Percentiles rank a stretch among this genome's conserved stretches.
These are phyloP conservation scores for Nowakowskiella sp. DNA, from an alignment of 192 early-diverging fungal genomes.

Conservation along the genomic window DNA sequence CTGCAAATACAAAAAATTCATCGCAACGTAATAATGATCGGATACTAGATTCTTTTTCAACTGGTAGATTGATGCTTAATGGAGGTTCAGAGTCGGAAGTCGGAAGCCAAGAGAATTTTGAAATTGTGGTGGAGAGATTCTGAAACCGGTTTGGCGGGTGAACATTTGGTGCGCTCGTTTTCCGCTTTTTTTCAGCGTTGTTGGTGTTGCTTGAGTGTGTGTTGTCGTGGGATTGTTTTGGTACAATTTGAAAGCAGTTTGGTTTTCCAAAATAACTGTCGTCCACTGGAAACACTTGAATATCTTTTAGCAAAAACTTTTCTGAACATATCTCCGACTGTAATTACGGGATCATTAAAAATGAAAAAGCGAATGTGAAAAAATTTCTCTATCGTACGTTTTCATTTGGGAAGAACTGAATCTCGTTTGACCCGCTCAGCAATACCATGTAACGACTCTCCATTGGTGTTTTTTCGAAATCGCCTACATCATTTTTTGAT, in stretches of 20 bases:
- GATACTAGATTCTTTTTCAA: too few relatives aligned
- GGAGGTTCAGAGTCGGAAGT: neutral
- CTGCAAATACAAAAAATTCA: too few relatives aligned
- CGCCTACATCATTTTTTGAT: too few relatives aligned
- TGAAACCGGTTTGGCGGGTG: too few relatives aligned
- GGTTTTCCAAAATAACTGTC: slow-evolving; percentile 30
- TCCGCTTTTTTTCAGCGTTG: neutral
- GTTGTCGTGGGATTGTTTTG: slow-evolving; percentile 11
- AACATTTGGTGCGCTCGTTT: too few relatives aligned
- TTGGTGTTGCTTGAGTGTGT: slow-evolving; percentile 20
- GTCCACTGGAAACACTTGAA: slow-evolving; percentile 23
- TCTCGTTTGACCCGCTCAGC: slow-evolving; percentile 15
- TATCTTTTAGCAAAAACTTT: slow-evolving; percentile 13
- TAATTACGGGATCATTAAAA: neutral
- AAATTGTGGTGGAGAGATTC: neutral
- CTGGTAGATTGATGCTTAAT: neutral
- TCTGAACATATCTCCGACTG: neutral
- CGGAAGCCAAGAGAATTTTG: neutral
- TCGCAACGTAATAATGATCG: too few relatives aligned
- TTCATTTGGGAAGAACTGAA: too few relatives aligned
- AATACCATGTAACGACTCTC: slow-evolving; percentile 28
- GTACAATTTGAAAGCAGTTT: slow-evolving; percentile 31
- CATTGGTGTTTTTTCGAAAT: too few relatives aligned
- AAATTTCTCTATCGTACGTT: too few relatives aligned
- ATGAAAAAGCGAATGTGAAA: too few relatives aligned